Evolutionary conservation across 1,139 yeast genomes (phyloP).

Genomic region (Blastobotrys proliferans): DNA sequence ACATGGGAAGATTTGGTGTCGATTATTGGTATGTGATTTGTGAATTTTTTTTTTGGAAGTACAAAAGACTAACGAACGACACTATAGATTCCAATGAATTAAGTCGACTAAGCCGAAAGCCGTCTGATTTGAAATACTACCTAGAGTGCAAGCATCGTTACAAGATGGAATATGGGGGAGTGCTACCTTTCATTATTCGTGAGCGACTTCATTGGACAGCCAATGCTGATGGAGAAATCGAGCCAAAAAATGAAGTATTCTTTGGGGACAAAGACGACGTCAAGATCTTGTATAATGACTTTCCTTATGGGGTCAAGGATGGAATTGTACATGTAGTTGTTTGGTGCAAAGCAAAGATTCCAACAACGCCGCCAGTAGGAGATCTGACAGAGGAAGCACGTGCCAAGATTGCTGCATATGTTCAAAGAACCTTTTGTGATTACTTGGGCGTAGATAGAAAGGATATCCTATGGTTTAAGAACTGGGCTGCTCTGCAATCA

Average conservation of each 20-base stretch:
- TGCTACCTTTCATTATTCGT: slow-evolving; percentile 30
- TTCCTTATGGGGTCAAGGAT: slow-evolving; percentile 39
- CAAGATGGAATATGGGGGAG: slow-evolving; percentile 30
- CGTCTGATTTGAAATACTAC: slow-evolving; percentile 34
- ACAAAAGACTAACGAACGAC: no score
- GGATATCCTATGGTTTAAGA: slow-evolving; percentile 39
- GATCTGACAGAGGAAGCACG: slow-evolving; percentile 28
- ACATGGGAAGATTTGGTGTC: slow-evolving; percentile 30
- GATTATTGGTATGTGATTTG: slow-evolving; percentile 25
- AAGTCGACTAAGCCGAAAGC: slow-evolving; percentile 31
- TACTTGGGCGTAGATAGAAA: slow-evolving; percentile 25
- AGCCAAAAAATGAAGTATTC: slow-evolving; percentile 20
- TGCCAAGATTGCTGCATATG: slow-evolving; percentile 28
- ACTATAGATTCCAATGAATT: slow-evolving; percentile 28
- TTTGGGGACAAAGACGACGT: slow-evolving; percentile 31
- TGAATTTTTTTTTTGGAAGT: slow-evolving; percentile 1
- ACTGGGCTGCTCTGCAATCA: slow-evolving; percentile 39
- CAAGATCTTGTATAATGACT: slow-evolving; percentile 38
- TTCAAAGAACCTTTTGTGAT: slow-evolving; percentile 29
- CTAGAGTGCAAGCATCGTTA: slow-evolving; percentile 30
- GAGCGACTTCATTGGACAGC: slow-evolving; percentile 32
- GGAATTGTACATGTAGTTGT: slow-evolving; percentile 40
- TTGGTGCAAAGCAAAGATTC: slow-evolving; percentile 38
- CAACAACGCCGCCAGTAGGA: slow-evolving; percentile 27
- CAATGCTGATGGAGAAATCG: slow-evolving; percentile 16